A percentile compares a stretch with the other conserved stretches of the same genome.
phyloP scores from a whole-genome alignment of 371 early-diverging fungal genomes.

The Mucor irregularis region DNA sequence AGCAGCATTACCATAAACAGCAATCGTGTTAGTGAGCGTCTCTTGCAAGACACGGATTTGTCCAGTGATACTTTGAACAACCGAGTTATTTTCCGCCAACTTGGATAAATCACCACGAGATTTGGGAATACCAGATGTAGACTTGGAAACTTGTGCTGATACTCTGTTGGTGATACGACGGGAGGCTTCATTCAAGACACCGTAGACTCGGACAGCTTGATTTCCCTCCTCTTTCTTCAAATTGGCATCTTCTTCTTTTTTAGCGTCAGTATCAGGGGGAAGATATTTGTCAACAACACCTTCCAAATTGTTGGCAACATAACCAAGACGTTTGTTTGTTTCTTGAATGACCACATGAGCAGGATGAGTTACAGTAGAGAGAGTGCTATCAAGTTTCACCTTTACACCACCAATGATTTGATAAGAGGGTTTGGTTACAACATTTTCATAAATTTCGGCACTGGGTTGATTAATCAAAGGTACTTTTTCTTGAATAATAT shows the following conservation, averaged over 20 bases:
- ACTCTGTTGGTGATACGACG: slow-evolving; percentile 33
- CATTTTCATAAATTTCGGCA: slow-evolving; percentile 55
- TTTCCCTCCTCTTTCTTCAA: slow-evolving; percentile 34
- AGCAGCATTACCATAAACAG: slow-evolving; percentile 33
- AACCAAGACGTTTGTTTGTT: slow-evolving; percentile 44
- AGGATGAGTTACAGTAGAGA: slow-evolving; percentile 44
- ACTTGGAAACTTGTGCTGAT: slow-evolving; percentile 18
- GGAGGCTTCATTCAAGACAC: slow-evolving; percentile 32
- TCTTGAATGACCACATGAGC: slow-evolving; percentile 46
- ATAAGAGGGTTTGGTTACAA: slow-evolving; percentile 34
- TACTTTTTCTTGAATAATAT: slow-evolving; percentile 59
- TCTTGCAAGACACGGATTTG: slow-evolving; percentile 35
- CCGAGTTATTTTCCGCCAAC: slow-evolving; percentile 18
- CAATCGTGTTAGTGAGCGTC: slow-evolving; percentile 22
- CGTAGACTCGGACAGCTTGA: slow-evolving; percentile 38
- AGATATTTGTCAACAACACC: slow-evolving; percentile 52
- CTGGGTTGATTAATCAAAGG: slow-evolving; percentile 67
- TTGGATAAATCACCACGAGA: slow-evolving; percentile 31
- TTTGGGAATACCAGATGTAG: slow-evolving; percentile 26
- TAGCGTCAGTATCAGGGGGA: slow-evolving; percentile 15
- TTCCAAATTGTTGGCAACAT: slow-evolving; percentile 48
- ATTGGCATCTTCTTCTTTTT: neutral
- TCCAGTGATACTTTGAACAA: slow-evolving; percentile 20
- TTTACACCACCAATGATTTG: slow-evolving; percentile 27
- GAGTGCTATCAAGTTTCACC: slow-evolving; percentile 39